Conservation (phyloP, 2,329 filamentous ascomycete species). For the Microascus cirrosus region DNA sequence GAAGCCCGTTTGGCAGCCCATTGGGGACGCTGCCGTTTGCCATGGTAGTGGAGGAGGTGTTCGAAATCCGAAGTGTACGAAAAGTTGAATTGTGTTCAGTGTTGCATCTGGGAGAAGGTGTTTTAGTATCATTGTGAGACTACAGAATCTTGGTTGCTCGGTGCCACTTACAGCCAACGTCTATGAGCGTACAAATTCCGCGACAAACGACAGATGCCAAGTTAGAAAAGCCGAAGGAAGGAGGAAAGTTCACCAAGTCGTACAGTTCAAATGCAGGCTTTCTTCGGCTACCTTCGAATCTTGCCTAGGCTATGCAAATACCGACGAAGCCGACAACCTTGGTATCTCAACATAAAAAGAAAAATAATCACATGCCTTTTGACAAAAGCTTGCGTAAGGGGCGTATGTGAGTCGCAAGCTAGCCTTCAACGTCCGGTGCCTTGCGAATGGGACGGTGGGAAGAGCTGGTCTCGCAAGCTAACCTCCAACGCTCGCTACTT, state of each 20-base stretch:
- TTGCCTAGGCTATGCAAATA: background rate
- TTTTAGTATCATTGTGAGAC: background rate
- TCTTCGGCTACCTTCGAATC: background rate
- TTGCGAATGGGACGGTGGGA: background rate
- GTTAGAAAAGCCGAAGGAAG: background rate
- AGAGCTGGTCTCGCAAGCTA: background rate
- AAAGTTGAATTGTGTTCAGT: background rate
- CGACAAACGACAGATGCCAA: background rate
- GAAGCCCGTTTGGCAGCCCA: background rate
- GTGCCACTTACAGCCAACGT: background rate
- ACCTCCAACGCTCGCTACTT: background rate
- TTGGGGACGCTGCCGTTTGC: background rate
- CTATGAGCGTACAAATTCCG: background rate
- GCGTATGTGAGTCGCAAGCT: background rate
- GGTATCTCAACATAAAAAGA: background rate
- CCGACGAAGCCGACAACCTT: background rate
- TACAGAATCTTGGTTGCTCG: background rate
- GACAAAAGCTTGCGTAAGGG: background rate
- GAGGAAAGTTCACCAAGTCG: background rate
- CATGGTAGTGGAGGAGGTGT: background rate
- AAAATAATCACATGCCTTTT: background rate
- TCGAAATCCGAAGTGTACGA: background rate
- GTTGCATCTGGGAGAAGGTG: background rate
- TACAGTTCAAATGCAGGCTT: background rate
- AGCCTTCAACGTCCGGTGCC: background rate